Conservation (phyloP, 2,329 filamentous ascomycete species). For the Trichocomaceae sp. region DNA sequence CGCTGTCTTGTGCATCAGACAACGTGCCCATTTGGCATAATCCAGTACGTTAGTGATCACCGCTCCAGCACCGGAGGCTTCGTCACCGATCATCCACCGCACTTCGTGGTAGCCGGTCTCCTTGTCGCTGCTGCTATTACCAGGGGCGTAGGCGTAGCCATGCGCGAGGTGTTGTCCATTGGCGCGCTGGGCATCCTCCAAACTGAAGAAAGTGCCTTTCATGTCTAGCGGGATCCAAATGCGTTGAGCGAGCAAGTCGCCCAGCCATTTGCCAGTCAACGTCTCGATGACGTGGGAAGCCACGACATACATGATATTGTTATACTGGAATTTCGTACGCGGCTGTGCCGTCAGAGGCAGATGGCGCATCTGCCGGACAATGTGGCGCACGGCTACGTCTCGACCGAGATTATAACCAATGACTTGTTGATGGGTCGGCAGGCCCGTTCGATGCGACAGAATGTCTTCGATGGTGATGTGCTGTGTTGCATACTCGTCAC, state of each 20-base stretch:
- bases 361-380: conserved; percentile 39
- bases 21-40: conserved; percentile 46
- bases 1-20: conserved; percentile 37
- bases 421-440: conserved; percentile 21
- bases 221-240: conserved; percentile 40
- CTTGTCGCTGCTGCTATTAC: not conserved
- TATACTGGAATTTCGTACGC: conserved; percentile 44
- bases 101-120: conserved; percentile 3
- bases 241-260: conserved; percentile 25
- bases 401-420: conserved; percentile 8
- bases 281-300: conserved; percentile 43
- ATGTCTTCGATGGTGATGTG: conserved; percentile 26
- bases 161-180: conserved; percentile 18
- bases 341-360: conserved; percentile 37
- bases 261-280: conserved; percentile 30
- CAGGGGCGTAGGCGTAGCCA: conserved; percentile 20
- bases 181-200: conserved; percentile 26
- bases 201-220: conserved; percentile 31
- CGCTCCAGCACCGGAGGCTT: conserved; percentile 17
- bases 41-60: conserved; percentile 33
- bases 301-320: conserved; percentile 49
- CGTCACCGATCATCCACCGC: conserved; percentile 6
- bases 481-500: conserved; percentile 18
- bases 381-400: conserved; percentile 28
- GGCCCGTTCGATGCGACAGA: conserved; percentile 26